A percentile compares a stretch with the other conserved stretches of the same genome.
Conservation (phyloP, 306 rosid species). For the Citrullus mucosospermus region DNA sequence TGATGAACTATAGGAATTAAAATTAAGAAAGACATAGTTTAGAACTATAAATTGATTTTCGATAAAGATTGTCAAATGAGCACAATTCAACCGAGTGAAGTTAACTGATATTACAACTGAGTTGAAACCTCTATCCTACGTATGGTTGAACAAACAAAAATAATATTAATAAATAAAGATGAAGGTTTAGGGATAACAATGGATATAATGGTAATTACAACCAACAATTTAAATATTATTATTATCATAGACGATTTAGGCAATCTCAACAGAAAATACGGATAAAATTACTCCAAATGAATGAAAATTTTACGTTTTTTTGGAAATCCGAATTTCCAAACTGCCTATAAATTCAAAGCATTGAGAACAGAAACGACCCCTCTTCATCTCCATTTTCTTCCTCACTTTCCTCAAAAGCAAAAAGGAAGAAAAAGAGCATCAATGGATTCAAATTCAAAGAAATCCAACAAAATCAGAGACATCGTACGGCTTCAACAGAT, state of each 20-base stretch:
- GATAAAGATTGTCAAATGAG: too few species aligned
- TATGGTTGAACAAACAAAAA: too few species aligned
- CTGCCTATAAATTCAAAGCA: neutral
- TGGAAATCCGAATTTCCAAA: neutral
- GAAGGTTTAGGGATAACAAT: neutral
- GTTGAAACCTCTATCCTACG: too few species aligned
- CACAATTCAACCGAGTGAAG: too few species aligned
- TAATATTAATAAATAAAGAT: too few species aligned
- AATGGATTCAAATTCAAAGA: slow-evolving; percentile 67
- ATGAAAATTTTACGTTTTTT: neutral
- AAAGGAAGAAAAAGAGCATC: neutral
- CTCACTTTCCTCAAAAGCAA: neutral
- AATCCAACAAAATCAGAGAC: slow-evolving; percentile 75
- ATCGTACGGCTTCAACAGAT: slow-evolving; percentile 91
- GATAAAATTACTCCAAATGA: neutral
- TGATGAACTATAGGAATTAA: too few species aligned
- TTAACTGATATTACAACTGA: too few species aligned
- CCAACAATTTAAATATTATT: neutral
- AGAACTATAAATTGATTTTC: too few species aligned
- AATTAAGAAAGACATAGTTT: too few species aligned
- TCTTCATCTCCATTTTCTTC: neutral
- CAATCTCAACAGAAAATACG: neutral
- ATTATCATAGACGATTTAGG: neutral
- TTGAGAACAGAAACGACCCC: neutral
- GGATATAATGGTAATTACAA: neutral